Evolutionary conservation across 2,329 filamentous ascomycete species (phyloP).

Genomic region (Grosmannia penicillata): DNA sequence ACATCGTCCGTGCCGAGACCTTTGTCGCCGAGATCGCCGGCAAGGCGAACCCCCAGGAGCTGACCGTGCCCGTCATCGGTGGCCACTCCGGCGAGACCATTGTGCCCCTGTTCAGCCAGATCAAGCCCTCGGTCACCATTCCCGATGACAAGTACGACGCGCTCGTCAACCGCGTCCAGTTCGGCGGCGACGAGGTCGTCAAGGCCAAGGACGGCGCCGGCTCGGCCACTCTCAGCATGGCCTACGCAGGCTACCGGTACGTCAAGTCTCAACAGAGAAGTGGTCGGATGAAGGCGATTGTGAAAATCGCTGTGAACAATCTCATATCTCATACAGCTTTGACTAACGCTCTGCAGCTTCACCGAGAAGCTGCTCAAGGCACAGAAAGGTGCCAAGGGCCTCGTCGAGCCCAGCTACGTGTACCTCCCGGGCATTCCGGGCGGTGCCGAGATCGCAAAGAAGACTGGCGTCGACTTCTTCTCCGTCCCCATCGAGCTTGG

Average conservation of each 20-base stretch:
- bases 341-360: conserved; percentile 42
- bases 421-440: conserved; percentile 84
- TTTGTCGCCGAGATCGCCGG: conserved; percentile 81
- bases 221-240: conserved; percentile 76
- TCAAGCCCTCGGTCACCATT: conserved; percentile 64
- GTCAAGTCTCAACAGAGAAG: too few relatives aligned
- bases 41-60: conserved; percentile 66
- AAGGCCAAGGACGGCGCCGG: conserved; percentile 75
- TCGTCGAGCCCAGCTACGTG: conserved; percentile 90
- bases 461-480: conserved; percentile 83
- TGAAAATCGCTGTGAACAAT: not conserved
- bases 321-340: too few relatives aligned
- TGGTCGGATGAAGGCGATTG: not conserved
- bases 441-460: conserved; percentile 72
- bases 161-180: conserved; percentile 89
- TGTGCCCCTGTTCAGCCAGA: conserved; percentile 90
- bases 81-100: conserved; percentile 98
- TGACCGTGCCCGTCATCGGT: conserved; percentile 82
- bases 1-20: conserved; percentile 95
- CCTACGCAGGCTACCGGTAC: conserved; percentile 82
- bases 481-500: conserved; percentile 92
- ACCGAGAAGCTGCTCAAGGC: conserved; percentile 90
- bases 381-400: conserved; percentile 73
- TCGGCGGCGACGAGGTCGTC: conserved; percentile 89
- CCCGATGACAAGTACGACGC: conserved; percentile 81